Conservation (phyloP, 139 green algal species). For the Micractinium sp. region DNA sequence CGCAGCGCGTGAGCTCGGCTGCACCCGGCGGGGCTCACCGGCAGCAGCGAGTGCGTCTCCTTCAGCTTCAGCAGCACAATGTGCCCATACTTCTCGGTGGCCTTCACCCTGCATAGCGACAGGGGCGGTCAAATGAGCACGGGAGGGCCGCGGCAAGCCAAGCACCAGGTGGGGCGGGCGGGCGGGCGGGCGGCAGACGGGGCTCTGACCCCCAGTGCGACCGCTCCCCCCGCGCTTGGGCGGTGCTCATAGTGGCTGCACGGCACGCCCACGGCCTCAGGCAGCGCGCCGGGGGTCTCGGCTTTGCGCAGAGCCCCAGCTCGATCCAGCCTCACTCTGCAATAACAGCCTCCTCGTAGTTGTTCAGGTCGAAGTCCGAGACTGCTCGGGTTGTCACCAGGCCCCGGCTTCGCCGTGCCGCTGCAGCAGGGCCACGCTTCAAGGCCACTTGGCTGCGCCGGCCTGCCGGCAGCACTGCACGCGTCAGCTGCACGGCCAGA, state of each 20-base stretch:
- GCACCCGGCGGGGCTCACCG: background rate
- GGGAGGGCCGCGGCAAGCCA: background rate
- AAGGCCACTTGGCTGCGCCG: too few relatives aligned
- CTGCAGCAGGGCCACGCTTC: too few relatives aligned
- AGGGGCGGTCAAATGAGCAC: background rate
- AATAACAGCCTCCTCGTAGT: constrained; percentile 20
- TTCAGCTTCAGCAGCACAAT: constrained; percentile 60
- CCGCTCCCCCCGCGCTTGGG: too few relatives aligned
- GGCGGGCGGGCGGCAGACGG: background rate
- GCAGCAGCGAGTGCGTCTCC: constrained; percentile 50
- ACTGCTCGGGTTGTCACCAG: too few relatives aligned
- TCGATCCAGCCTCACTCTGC: constrained; percentile 13
- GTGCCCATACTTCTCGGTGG: constrained; percentile 48
- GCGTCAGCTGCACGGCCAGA: too few relatives aligned
- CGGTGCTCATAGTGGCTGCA: background rate
- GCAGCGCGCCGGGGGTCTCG: background rate
- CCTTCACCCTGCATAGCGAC: constrained; percentile 33
- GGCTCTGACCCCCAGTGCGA: background rate
- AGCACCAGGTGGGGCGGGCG: background rate
- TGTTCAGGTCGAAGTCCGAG: background rate
- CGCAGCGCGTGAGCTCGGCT: too few relatives aligned
- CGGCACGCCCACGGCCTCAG: background rate
- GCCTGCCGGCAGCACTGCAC: too few relatives aligned
- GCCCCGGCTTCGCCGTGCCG: too few relatives aligned
- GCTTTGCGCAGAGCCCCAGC: background rate